Percentiles rank a stretch among this genome's conserved stretches.
Evolutionary conservation across 257 asterid species (phyloP).

Genomic region (Solanum medicagineum): DNA sequence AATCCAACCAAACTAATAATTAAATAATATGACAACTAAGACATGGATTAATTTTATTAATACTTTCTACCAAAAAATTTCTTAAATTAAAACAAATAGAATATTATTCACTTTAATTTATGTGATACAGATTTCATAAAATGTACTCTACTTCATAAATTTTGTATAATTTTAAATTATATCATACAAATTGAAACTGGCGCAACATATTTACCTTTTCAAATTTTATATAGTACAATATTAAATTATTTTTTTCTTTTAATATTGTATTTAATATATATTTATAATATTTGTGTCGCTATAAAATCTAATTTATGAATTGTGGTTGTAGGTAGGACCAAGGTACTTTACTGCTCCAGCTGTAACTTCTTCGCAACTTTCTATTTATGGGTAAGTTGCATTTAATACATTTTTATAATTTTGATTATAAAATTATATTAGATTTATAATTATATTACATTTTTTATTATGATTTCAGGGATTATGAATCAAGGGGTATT

Average conservation of each 20-base stretch:
- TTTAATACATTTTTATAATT: not conserved
- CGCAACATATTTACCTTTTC: not conserved
- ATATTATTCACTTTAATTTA: not conserved
- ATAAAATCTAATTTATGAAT: not conserved
- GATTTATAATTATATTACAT: no score
- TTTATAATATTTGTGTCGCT: not conserved
- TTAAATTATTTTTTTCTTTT: not conserved
- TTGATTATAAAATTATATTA: not conserved
- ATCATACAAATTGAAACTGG: no score
- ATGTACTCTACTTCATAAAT: not conserved
- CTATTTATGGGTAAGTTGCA: not conserved
- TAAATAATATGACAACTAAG: no score
- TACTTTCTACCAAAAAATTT: no score
- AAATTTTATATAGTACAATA: not conserved
- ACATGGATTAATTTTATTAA: no score
- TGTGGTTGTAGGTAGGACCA: conserved; percentile 21
- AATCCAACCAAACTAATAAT: no score
- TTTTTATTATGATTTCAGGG: not conserved
- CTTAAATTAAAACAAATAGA: not conserved
- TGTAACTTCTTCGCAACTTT: not conserved
- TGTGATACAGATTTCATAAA: no score
- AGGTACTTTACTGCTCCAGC: conserved; percentile 15
- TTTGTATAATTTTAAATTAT: not conserved
- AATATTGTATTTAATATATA: not conserved
- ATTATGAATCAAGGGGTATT: conserved; percentile 17